These are phyloP conservation scores for Kwoniella heveanensis DNA, from an alignment of 768 basidiomycete genomes.

Conservation along the genomic window DNA sequence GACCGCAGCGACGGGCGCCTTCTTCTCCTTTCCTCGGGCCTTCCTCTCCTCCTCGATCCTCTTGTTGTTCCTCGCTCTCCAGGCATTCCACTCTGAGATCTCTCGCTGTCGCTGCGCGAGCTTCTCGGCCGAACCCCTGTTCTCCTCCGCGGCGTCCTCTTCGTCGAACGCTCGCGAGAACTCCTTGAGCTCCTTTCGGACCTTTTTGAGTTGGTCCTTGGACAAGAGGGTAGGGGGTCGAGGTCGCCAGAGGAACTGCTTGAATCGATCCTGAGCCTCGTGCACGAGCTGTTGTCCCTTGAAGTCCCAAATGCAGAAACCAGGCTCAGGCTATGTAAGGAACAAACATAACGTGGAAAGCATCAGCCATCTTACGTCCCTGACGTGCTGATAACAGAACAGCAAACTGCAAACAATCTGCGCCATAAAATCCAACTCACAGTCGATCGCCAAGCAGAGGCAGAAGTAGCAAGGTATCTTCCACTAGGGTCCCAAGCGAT, in stretches of 20 bases:
- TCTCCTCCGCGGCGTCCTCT: conserved; percentile 93
- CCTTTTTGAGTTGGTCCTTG: conserved; percentile 81
- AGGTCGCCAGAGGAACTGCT: conserved; percentile 98
- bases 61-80: conserved; percentile 74
- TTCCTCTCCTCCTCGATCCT: conserved; percentile 65
- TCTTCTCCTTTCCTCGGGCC: conserved; percentile 56
- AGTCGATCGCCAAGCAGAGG: conserved; percentile 91
- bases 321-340: conserved; percentile 79
- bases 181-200: conserved; percentile 86
- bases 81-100: conserved; percentile 99
- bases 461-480: conserved; percentile 86
- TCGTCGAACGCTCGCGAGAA: conserved; percentile 91
- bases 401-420: neutral
- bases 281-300: conserved; percentile 85
- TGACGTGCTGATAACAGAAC: no score
- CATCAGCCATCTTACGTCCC: no score
- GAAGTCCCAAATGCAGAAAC: conserved; percentile 97
- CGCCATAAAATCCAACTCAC: conserved; percentile 61
- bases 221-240: conserved; percentile 84
- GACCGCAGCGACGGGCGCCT: conserved; percentile 39
- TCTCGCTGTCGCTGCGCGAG: conserved; percentile 84
- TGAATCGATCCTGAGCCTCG: conserved; percentile 89
- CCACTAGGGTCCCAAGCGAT: conserved; percentile 99
- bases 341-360: neutral
- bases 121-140: conserved; percentile 89